Percentiles rank a stretch among this genome's conserved stretches.
phyloP scores from a whole-genome alignment of 2,329 filamentous ascomycete species.

The Colletotrichum neosansevieriae region DNA sequence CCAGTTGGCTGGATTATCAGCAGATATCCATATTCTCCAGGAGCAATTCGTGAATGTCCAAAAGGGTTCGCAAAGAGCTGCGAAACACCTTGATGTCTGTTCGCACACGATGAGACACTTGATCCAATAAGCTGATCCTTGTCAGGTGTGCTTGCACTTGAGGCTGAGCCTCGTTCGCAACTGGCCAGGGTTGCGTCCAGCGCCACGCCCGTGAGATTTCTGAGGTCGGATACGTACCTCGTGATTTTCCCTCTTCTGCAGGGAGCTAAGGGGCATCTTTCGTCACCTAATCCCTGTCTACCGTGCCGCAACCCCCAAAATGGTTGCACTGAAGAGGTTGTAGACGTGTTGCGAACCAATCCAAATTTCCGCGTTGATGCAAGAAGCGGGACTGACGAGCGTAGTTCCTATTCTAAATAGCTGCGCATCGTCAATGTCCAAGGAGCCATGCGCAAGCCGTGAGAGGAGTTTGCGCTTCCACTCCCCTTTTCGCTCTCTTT shows the following conservation, averaged over 20 bases:
- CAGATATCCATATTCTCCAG: no score
- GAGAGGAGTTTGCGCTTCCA: slow-evolving; percentile 26
- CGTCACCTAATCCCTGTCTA: not conserved
- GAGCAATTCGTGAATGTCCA: not conserved
- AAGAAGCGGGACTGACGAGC: slow-evolving; percentile 7
- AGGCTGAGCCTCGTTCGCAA: no score
- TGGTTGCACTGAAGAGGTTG: not conserved
- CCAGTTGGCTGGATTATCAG: not conserved
- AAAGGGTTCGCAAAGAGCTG: not conserved
- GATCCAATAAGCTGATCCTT: no score
- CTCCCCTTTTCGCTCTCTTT: not conserved
- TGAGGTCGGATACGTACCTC: no score
- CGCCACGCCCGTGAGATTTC: no score
- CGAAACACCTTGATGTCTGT: slow-evolving; percentile 7
- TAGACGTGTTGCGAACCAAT: slow-evolving; percentile 18
- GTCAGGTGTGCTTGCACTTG: no score
- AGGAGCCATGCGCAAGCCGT: slow-evolving; percentile 19
- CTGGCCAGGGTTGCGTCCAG: no score
- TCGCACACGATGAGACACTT: no score
- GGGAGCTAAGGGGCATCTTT: not conserved
- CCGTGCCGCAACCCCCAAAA: not conserved
- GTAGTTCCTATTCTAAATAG: not conserved
- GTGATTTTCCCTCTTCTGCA: no score
- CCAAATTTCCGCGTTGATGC: slow-evolving; percentile 20
- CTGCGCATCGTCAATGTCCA: slow-evolving; percentile 6